Conservation (phyloP, 1,284 basidiomycete genomes). For the Ustilago xerochloae region DNA sequence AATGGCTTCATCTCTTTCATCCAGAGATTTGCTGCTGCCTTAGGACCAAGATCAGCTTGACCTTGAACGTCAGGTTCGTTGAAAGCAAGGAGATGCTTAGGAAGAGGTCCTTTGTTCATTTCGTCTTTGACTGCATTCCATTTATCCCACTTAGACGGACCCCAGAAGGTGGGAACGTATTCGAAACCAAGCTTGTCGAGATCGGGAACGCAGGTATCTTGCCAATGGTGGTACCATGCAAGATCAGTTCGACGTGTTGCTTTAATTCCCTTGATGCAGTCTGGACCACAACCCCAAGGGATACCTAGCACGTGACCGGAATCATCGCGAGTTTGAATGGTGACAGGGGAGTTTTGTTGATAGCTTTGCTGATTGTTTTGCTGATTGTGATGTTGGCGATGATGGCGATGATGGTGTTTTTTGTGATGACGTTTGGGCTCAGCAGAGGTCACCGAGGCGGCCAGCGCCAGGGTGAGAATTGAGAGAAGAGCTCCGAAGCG, state of each 20-base stretch:
- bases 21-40: constrained; percentile 54
- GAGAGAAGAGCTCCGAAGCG: background rate
- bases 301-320: constrained; percentile 24
- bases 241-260: constrained; percentile 20
- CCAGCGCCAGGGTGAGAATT: constrained; percentile 26
- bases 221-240: constrained; percentile 60
- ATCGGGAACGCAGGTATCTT: constrained; percentile 27
- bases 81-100: constrained; percentile 53
- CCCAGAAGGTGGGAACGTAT: constrained; percentile 65
- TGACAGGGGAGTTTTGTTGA: background rate
- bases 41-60: constrained; percentile 52
- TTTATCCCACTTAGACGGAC: constrained; percentile 42
- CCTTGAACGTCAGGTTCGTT: constrained; percentile 64
- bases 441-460: constrained; percentile 5
- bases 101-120: constrained; percentile 17
- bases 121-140: constrained; percentile 56
- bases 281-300: constrained; percentile 47
- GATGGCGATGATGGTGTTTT: constrained; percentile 9
- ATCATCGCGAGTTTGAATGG: background rate
- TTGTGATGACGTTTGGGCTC: constrained; percentile 17
- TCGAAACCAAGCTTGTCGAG: constrained; percentile 48
- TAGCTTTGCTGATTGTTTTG: too few relatives aligned
- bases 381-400: constrained; percentile 3
- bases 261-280: constrained; percentile 32
- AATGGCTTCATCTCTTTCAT: constrained; percentile 61